Percentiles rank a stretch among this genome's conserved stretches.
Evolutionary conservation across 768 basidiomycete genomes (phyloP).

Genomic region (Sporobolomyces pararoseus): DNA sequence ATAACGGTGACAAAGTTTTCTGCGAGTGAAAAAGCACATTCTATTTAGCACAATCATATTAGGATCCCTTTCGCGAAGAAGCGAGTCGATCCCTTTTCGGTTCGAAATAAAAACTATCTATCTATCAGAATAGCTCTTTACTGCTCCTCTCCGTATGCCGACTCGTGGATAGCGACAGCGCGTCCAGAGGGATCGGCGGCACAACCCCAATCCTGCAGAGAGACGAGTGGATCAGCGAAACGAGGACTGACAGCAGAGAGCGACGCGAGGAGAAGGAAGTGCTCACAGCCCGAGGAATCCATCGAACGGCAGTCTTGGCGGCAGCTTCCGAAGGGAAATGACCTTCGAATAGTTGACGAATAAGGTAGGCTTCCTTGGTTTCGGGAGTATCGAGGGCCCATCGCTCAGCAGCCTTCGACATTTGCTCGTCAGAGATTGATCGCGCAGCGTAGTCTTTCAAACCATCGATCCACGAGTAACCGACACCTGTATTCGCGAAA

Average conservation of each 20-base stretch:
- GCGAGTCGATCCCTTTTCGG: too few species aligned
- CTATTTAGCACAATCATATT: too few species aligned
- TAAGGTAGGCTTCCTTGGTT: conserved; percentile 93
- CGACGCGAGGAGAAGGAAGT: conserved; percentile 50
- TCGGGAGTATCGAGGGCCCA: conserved; percentile 80
- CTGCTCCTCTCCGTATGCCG: conserved; percentile 62
- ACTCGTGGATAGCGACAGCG: conserved; percentile 90
- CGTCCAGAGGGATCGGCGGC: conserved; percentile 89
- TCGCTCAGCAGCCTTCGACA: conserved; percentile 66
- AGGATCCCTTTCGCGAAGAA: too few species aligned
- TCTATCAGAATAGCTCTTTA: too few species aligned
- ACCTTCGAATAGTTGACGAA: conserved; percentile 88
- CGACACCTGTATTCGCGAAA: conserved; percentile 17
- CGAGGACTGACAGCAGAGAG: too few species aligned
- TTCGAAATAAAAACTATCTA: too few species aligned
- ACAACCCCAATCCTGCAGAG: conserved; percentile 91
- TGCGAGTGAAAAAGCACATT: too few species aligned
- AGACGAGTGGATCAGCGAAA: conserved; percentile 43
- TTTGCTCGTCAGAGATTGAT: conserved; percentile 73
- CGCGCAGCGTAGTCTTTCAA: conserved; percentile 82
- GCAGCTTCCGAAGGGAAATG: conserved; percentile 77
- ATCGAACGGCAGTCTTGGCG: conserved; percentile 86
- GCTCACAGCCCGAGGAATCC: conserved; percentile 49
- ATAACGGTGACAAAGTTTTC: too few species aligned
- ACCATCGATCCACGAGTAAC: conserved; percentile 52